Percentiles rank a stretch among this genome's conserved stretches.
Evolutionary conservation across 2,329 filamentous ascomycete genomes (phyloP).

Genomic region (Xylariaceae sp.): DNA sequence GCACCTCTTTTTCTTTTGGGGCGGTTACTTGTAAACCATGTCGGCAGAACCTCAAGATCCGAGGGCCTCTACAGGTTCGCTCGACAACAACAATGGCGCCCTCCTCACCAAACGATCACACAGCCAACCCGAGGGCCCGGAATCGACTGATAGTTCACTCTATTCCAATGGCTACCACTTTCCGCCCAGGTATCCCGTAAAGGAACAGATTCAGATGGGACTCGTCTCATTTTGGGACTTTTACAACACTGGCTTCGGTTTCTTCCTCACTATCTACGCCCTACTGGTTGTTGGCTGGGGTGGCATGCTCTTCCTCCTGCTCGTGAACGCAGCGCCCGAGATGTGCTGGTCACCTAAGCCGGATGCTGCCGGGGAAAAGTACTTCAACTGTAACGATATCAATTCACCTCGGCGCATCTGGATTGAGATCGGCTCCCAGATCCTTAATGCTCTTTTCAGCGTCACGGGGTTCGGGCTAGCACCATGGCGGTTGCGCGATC

Average conservation of each 20-base stretch:
- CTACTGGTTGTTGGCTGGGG: constrained; percentile 87
- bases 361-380: constrained; percentile 37
- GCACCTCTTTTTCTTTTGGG: too few species aligned
- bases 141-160: too few species aligned
- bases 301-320: constrained; percentile 83
- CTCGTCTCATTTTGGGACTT: constrained; percentile 67
- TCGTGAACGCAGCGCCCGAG: constrained; percentile 70
- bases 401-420: constrained; percentile 75
- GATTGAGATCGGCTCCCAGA: constrained; percentile 83
- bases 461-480: constrained; percentile 81
- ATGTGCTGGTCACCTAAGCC: constrained; percentile 55
- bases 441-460: constrained; percentile 81
- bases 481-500: constrained; percentile 80
- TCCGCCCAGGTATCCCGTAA: constrained; percentile 59
- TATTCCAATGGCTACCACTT: constrained; percentile 67
- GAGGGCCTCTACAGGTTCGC: too few species aligned
- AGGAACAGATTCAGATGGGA: constrained; percentile 56
- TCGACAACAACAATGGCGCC: too few species aligned
- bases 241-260: constrained; percentile 71
- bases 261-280: constrained; percentile 74
- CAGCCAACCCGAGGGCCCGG: too few species aligned
- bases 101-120: too few species aligned
- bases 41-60: too few species aligned
- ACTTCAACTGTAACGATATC: constrained; percentile 62
- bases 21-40: too few species aligned